Evolutionary conservation across 2,329 filamentous ascomycete genomes (phyloP).

Genomic region (Hansfordia pulvinata): DNA sequence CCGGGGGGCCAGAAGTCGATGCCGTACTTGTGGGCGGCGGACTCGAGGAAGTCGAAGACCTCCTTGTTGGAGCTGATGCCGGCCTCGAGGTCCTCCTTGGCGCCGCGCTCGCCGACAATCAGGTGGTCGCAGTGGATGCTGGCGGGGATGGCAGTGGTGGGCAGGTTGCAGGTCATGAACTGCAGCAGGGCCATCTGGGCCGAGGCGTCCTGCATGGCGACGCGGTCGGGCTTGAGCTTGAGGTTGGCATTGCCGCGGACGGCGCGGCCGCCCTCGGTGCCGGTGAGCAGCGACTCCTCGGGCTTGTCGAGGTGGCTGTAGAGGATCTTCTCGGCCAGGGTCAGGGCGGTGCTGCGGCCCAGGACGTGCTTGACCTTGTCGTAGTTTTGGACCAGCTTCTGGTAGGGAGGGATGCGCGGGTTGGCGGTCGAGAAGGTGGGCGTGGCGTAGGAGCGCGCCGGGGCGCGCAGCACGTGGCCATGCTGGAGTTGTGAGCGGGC

Average conservation of each 20-base stretch:
- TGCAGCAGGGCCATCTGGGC: conserved; percentile 97
- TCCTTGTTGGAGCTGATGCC: conserved; percentile 90
- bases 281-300: conserved; percentile 73
- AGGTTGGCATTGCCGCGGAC: conserved; percentile 84
- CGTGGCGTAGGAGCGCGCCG: conserved; percentile 17
- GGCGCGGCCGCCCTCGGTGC: conserved; percentile 70
- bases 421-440: conserved; percentile 17
- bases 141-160: conserved; percentile 80
- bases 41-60: conserved; percentile 95
- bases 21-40: conserved; percentile 77
- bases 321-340: conserved; percentile 93
- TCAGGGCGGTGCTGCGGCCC: conserved; percentile 44
- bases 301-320: conserved; percentile 88
- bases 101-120: conserved; percentile 90
- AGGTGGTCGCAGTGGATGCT: conserved; percentile 99
- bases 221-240: conserved; percentile 92
- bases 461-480: conserved; percentile 9
- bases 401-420: conserved; percentile 53
- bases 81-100: conserved; percentile 68
- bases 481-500: conserved; percentile 13
- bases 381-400: conserved; percentile 49
- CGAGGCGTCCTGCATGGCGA: conserved; percentile 98
- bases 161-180: conserved; percentile 94
- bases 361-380: conserved; percentile 45
- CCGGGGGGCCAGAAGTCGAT: conserved; percentile 95